Percentiles rank a stretch among this genome's conserved stretches.
Evolutionary conservation across 2,329 filamentous ascomycete species (phyloP).

Genomic region (Apiospora kogelbergensis): DNA sequence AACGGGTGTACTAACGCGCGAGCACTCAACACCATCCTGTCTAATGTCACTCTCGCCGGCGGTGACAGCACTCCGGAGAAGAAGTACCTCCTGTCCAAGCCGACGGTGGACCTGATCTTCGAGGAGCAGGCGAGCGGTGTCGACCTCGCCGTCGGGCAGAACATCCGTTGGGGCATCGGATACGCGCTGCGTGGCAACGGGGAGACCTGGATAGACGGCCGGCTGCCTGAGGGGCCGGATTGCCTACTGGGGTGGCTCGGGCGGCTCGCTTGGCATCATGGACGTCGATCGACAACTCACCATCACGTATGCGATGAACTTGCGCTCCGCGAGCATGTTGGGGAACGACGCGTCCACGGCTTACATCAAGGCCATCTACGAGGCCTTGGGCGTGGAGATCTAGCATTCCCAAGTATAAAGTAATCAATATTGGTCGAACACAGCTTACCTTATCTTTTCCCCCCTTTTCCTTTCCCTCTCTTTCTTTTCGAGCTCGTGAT

Average conservation of each 20-base stretch:
- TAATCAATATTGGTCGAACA: too few species aligned
- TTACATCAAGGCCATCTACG: conserved; percentile 22
- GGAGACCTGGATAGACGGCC: conserved; percentile 21
- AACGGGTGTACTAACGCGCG: conserved; percentile 48
- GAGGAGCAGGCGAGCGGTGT: conserved; percentile 40
- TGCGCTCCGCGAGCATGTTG: conserved; percentile 15
- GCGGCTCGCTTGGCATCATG: conserved; percentile 25
- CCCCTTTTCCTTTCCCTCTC: too few species aligned
- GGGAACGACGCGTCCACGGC: conserved; percentile 20
- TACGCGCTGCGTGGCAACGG: conserved; percentile 34
- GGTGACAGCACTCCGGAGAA: background rate
- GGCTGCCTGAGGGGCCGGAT: conserved; percentile 33
- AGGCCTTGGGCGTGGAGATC: conserved; percentile 20
- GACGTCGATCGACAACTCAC: conserved; percentile 22
- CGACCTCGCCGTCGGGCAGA: conserved; percentile 37
- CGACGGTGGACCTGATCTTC: conserved; percentile 44
- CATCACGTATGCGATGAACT: conserved; percentile 26
- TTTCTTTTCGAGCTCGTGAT: too few species aligned
- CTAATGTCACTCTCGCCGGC: conserved; percentile 55
- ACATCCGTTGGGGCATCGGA: conserved; percentile 42
- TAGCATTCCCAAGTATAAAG: background rate
- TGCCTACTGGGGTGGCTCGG: conserved; percentile 24
- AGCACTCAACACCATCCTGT: conserved; percentile 40
- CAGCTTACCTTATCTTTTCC: too few species aligned
- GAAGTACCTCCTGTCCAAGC: conserved; percentile 35